Conservation (phyloP, 345 rosid genomes). For the Draba incana region DNA sequence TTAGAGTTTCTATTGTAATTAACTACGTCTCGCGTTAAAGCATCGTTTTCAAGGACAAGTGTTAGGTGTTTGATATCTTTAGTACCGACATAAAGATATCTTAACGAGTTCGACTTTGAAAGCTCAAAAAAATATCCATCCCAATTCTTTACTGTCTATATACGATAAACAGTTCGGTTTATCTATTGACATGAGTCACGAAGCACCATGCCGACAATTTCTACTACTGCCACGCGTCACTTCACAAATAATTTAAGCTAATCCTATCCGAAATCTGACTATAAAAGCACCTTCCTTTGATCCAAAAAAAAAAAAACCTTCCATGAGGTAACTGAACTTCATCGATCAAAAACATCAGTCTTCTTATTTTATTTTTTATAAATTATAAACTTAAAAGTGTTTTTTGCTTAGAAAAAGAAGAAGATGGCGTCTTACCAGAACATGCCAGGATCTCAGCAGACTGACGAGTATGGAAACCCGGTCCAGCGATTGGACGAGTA, state of each 20-base stretch:
- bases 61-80: too few species aligned
- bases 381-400: not conserved
- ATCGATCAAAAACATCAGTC: constrained; percentile 23
- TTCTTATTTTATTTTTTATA: constrained; percentile 12
- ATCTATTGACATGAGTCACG: not conserved
- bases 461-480: too few species aligned
- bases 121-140: constrained; percentile 10
- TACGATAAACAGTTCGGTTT: not conserved
- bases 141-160: not conserved
- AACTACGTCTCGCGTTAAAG: too few species aligned
- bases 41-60: too few species aligned
- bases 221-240: constrained; percentile 27
- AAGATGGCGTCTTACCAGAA: constrained; percentile 40
- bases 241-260: not conserved
- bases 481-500: too few species aligned
- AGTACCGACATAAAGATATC: too few species aligned
- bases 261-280: constrained; percentile 39
- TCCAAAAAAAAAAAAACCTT: too few species aligned
- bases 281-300: too few species aligned
- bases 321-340: constrained; percentile 23
- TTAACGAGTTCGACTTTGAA: constrained; percentile 15
- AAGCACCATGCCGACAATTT: too few species aligned
- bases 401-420: constrained; percentile 31
- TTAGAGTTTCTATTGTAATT: too few species aligned
- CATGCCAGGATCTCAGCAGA: constrained; percentile 42